Conservation (phyloP, 805 yeast genomes). For the Yarrowia sp. region DNA sequence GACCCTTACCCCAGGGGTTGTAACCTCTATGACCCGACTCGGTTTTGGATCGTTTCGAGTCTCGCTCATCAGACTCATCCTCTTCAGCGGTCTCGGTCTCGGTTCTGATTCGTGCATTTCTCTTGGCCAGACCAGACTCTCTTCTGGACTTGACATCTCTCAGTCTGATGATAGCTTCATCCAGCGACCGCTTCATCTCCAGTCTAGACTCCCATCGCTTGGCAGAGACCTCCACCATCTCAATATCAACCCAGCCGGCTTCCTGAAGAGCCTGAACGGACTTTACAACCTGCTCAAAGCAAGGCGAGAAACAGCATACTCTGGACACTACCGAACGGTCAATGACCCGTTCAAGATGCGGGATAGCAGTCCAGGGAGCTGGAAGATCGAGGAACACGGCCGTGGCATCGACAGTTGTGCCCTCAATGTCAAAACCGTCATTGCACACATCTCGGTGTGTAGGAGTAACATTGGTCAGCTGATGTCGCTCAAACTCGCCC, state of each 20-base stretch:
- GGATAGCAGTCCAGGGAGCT: conserved; percentile 95
- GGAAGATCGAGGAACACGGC: conserved; percentile 89
- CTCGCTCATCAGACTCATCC: conserved; percentile 11
- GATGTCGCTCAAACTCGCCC: conserved; percentile 72
- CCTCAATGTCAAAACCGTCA: conserved; percentile 66
- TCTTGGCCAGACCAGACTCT: conserved; percentile 47
- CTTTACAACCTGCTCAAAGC: conserved; percentile 93
- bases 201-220: conserved; percentile 86
- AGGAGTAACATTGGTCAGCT: conserved; percentile 55
- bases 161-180: conserved; percentile 75
- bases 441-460: conserved; percentile 93
- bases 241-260: conserved; percentile 80
- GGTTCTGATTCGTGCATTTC: conserved; percentile 33
- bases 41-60: conserved; percentile 26
- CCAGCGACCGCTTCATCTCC: conserved; percentile 77
- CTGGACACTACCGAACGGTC: conserved; percentile 54
- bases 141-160: conserved; percentile 73
- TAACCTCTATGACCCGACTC: conserved; percentile 45
- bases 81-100: conserved; percentile 27
- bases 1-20: conserved; percentile 93
- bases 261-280: conserved; percentile 72
- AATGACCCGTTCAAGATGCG: conserved; percentile 62
- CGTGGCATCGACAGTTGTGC: conserved; percentile 51
- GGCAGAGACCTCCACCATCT: conserved; percentile 88
- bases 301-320: conserved; percentile 95